A percentile compares a stretch with the other conserved stretches of the same genome.
phyloP scores from a whole-genome alignment of 805 yeast species.

The Suhomyces pyralidae region DNA sequence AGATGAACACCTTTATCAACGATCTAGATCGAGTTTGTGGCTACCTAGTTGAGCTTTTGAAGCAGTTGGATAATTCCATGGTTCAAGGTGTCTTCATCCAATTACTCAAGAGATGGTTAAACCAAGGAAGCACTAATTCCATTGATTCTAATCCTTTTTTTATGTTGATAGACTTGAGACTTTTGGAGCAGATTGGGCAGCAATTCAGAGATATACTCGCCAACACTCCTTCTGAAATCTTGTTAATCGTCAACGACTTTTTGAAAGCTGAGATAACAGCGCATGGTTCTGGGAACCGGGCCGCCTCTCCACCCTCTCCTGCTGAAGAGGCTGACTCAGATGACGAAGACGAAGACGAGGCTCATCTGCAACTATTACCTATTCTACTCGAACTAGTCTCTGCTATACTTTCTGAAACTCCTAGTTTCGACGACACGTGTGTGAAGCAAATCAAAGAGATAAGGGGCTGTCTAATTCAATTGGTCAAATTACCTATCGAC shows the following conservation, averaged over 20 bases:
- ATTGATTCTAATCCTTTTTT: conserved; percentile 48
- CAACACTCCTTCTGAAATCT: conserved; percentile 54
- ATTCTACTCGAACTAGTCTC: conserved; percentile 35
- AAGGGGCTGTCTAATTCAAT: conserved; percentile 13
- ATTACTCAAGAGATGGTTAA: conserved; percentile 62
- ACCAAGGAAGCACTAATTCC: conserved; percentile 8
- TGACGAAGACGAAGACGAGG: conserved; percentile 27
- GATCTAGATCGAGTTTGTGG: conserved; percentile 26
- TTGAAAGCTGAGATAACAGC: conserved; percentile 26
- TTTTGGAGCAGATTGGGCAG: conserved; percentile 60
- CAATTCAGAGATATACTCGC: conserved; percentile 56
- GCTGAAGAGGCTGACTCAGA: conserved; percentile 22
- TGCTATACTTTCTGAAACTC: conserved; percentile 32
- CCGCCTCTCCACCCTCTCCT: neutral
- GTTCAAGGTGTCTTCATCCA: conserved; percentile 47
- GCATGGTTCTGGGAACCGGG: conserved; percentile 8
- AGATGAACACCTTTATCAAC: conserved; percentile 26
- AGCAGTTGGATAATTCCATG: conserved; percentile 46
- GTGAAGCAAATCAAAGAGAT: conserved; percentile 26
- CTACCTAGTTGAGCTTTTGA: conserved; percentile 41
- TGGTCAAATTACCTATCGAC: neutral
- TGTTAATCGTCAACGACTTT: conserved; percentile 38
- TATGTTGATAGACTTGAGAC: conserved; percentile 55
- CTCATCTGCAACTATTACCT: conserved; percentile 20
- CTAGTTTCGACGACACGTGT: conserved; percentile 29